These are phyloP conservation scores for Monosporozyma solicola DNA, from an alignment of 805 yeast genomes.

Conservation along the genomic window DNA sequence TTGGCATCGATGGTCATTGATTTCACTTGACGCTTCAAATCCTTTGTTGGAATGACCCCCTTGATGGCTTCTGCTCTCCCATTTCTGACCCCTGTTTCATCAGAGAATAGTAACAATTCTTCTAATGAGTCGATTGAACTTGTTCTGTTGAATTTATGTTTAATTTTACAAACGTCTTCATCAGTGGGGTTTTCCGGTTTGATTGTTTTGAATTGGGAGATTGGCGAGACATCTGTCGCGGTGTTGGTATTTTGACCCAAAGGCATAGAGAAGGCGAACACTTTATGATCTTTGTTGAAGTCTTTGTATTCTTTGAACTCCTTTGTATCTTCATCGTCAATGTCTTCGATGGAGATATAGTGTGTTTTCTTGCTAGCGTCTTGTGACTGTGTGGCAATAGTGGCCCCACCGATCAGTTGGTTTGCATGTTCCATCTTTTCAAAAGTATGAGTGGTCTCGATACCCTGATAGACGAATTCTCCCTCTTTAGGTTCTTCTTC, in stretches of 20 bases:
- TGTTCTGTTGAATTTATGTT: conserved; percentile 36
- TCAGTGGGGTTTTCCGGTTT: conserved; percentile 5
- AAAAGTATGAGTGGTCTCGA: conserved; percentile 6
- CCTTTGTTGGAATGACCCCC: conserved; percentile 47
- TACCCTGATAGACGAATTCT: conserved; percentile 4
- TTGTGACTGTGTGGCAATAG: conserved; percentile 1
- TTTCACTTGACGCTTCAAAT: conserved; percentile 18
- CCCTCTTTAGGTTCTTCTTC: neutral
- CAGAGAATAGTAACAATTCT: conserved; percentile 49
- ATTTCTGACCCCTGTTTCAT: conserved; percentile 52
- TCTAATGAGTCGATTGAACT: conserved; percentile 52
- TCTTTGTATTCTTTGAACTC: conserved; percentile 5
- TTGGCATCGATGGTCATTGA: conserved; percentile 17
- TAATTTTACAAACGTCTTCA: conserved; percentile 12
- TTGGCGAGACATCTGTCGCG: conserved; percentile 1
- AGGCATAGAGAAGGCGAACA: conserved; percentile 33
- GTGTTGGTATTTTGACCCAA: conserved; percentile 26
- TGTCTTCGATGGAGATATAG: conserved; percentile 7
- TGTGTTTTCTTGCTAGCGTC: conserved; percentile 1
- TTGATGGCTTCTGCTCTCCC: conserved; percentile 63
- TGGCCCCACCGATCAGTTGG: conserved; percentile 10
- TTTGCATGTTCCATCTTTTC: conserved; percentile 8
- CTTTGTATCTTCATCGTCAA: conserved; percentile 9
- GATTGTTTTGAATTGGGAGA: conserved; percentile 12
- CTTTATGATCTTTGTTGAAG: conserved; percentile 20